A percentile compares a stretch with the other conserved stretches of the same genome.
phyloP scores from a whole-genome alignment of 176 grass and related monocot species.

The Carex cristatella region DNA sequence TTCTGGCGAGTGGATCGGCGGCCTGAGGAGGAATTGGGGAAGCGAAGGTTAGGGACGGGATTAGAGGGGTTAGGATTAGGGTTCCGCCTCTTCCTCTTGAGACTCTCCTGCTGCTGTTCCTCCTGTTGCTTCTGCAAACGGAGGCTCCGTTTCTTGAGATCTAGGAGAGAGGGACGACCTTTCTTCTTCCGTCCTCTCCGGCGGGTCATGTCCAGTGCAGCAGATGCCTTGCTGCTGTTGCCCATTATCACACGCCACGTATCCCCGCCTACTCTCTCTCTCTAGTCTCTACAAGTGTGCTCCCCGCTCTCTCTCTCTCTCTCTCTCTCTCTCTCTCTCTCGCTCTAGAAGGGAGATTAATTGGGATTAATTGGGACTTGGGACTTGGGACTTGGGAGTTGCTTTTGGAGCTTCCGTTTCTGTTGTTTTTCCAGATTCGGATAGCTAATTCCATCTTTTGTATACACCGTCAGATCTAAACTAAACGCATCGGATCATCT shows the following conservation, averaged over 20 bases:
- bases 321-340: neutral
- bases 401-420: slow-evolving; percentile 1
- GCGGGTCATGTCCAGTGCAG: slow-evolving; percentile 32
- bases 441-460: neutral
- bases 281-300: neutral
- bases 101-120: slow-evolving; percentile 1
- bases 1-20: slow-evolving; percentile 45
- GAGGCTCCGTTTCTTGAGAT: slow-evolving; percentile 70
- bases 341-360: slow-evolving; percentile 27
- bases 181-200: slow-evolving; percentile 66
- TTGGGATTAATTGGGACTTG: neutral
- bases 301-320: neutral
- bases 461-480: neutral
- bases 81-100: slow-evolving; percentile 17
- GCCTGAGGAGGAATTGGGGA: neutral
- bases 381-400: slow-evolving; percentile 2
- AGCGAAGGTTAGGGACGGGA: slow-evolving; percentile 10
- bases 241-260: slow-evolving; percentile 41
- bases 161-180: slow-evolving; percentile 88
- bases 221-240: slow-evolving; percentile 62
- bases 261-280: neutral
- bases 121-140: slow-evolving; percentile 37
- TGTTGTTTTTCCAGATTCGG: neutral
- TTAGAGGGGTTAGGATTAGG: slow-evolving; percentile 13
- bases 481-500: neutral